Conservation (phyloP, 2,329 filamentous ascomycete genomes). For the Monosporascus sp. region DNA sequence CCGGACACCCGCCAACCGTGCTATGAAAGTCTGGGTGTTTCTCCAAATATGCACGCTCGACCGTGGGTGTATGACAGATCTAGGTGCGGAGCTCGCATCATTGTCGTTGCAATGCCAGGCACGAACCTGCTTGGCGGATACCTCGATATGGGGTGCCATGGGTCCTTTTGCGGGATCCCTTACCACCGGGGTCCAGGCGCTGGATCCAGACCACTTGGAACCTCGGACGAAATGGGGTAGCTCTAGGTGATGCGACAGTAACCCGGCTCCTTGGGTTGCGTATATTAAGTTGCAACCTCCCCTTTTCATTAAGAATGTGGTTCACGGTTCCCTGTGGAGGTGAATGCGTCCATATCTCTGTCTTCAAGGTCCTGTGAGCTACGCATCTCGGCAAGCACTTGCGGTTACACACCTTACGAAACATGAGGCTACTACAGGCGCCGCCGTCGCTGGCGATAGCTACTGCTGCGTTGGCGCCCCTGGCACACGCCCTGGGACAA, state of each 20-base stretch:
- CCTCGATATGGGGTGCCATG: not conserved
- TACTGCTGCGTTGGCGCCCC: conserved; percentile 3
- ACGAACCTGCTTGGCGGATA: not conserved
- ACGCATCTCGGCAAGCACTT: not conserved
- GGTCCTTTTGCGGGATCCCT: not conserved
- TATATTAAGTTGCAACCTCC: not conserved
- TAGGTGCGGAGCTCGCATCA: not conserved
- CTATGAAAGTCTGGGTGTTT: not conserved
- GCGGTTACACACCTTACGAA: not conserved
- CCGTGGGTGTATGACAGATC: not conserved
- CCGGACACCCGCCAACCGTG: not conserved
- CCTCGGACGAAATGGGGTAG: not conserved
- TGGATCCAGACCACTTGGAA: not conserved
- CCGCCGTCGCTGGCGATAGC: conserved; percentile 3
- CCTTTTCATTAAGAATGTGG: not conserved
- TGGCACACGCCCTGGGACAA: conserved; percentile 20
- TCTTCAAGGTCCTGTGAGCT: not conserved
- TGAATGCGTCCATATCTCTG: not conserved
- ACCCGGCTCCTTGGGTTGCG: not conserved
- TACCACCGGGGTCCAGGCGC: not conserved
- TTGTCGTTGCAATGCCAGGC: not conserved
- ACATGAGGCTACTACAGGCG: not conserved
- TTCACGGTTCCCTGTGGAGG: not conserved
- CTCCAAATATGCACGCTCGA: not conserved
- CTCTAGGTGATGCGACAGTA: not conserved